Conservation (phyloP, 805 yeast species). For the Metschnikowia koreensis region DNA sequence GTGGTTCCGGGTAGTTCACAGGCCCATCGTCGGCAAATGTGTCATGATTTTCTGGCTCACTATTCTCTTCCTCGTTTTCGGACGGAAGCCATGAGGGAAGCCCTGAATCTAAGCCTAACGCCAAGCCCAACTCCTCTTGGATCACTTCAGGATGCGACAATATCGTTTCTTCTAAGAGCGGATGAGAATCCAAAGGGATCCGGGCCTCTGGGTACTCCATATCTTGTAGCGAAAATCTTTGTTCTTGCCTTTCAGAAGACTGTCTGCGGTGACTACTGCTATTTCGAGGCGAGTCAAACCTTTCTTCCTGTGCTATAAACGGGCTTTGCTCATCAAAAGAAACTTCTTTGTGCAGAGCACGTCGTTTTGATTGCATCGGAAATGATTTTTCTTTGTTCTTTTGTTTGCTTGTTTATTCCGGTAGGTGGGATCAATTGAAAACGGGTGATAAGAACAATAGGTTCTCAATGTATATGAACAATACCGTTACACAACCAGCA, state of each 20-base stretch:
- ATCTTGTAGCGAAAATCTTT: constrained; percentile 7
- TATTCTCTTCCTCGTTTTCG: background rate
- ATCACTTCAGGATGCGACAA: constrained; percentile 4
- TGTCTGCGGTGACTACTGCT: background rate
- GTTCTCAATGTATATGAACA: background rate
- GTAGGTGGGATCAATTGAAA: background rate
- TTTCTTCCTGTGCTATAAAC: constrained; percentile 3
- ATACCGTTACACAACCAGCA: background rate
- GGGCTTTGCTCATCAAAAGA: constrained; percentile 3
- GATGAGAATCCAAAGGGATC: constrained; percentile 9
- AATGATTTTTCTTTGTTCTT: background rate
- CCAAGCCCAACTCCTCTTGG: constrained; percentile 8
- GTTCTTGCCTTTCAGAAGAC: background rate
- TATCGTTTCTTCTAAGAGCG: constrained; percentile 9
- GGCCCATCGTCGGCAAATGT: background rate
- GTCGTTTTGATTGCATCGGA: background rate
- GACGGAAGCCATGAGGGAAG: constrained; percentile 10
- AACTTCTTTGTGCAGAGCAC: background rate
- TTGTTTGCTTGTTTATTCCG: background rate
- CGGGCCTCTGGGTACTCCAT: constrained; percentile 7
- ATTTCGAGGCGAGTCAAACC: background rate
- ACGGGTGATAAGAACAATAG: background rate
- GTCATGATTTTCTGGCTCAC: background rate
- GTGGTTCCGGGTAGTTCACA: constrained; percentile 1
- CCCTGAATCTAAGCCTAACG: constrained; percentile 6